phyloP scores from a whole-genome alignment of 331 rosid genomes.

The Dryas integrifolia region DNA sequence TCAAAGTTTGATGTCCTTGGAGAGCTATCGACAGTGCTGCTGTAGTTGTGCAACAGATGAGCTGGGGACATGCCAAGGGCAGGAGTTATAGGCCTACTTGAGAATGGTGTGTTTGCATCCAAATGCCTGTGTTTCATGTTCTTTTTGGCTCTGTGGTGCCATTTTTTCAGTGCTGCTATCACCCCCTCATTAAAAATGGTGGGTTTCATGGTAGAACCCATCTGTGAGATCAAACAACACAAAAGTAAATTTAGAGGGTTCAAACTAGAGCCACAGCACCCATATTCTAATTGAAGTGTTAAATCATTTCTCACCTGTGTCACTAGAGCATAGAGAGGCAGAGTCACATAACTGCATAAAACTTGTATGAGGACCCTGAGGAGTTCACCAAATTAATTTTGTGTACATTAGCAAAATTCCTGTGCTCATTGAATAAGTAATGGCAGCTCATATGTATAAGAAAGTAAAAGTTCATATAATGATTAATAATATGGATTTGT shows the following conservation, averaged over 20 bases:
- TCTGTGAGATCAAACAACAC: conserved; percentile 39
- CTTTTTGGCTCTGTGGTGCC: conserved; percentile 62
- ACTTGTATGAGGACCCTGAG: conserved; percentile 55
- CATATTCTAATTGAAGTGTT: not conserved
- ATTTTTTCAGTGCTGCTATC: conserved; percentile 55
- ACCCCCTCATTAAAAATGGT: conserved; percentile 62
- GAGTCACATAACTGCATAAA: conserved; percentile 66
- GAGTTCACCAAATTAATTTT: conserved; percentile 8
- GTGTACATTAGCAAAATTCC: not conserved
- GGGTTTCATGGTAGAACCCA: conserved; percentile 76
- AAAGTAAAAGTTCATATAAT: not conserved
- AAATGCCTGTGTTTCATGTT: conserved; percentile 40
- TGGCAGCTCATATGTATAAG: too few species aligned
- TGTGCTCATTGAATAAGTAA: not conserved
- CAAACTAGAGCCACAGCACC: too few species aligned
- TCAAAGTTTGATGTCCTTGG: conserved; percentile 36
- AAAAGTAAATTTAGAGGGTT: not conserved
- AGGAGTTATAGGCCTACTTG: conserved; percentile 60
- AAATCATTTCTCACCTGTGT: conserved; percentile 49
- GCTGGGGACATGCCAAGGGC: conserved; percentile 55
- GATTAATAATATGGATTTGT: too few species aligned
- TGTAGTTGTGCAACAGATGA: conserved; percentile 45
- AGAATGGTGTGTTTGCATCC: conserved; percentile 42
- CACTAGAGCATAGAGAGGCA: conserved; percentile 78
- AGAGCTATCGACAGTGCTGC: conserved; percentile 37